phyloP scores from a whole-genome alignment of 1,139 yeast species.

The Yamadazyma diddensiae region DNA sequence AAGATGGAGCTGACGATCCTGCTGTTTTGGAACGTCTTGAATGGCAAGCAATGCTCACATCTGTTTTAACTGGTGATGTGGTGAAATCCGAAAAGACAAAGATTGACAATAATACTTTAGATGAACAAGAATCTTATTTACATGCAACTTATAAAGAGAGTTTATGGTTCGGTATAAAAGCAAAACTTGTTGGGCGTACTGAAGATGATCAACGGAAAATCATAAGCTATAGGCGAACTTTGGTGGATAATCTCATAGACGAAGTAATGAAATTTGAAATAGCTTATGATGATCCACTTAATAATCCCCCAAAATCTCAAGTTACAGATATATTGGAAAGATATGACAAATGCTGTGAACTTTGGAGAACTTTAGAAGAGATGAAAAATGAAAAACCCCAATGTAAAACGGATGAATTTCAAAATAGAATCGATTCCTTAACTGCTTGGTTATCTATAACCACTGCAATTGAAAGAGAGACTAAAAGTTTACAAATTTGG shows the following conservation, averaged over 20 bases:
- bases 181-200: conserved; percentile 78
- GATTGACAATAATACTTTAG: conserved; percentile 43
- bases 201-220: conserved; percentile 76
- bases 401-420: conserved; percentile 64
- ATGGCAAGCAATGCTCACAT: conserved; percentile 93
- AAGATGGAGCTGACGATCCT: conserved; percentile 54
- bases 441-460: conserved; percentile 83
- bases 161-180: conserved; percentile 76
- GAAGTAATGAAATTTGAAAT: conserved; percentile 65
- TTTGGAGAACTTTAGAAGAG: conserved; percentile 79
- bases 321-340: conserved; percentile 57
- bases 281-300: conserved; percentile 31
- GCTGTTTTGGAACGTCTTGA: conserved; percentile 78
- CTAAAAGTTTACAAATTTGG: conserved; percentile 58
- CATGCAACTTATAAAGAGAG: conserved; percentile 68
- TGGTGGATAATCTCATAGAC: conserved; percentile 73
- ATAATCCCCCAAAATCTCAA: conserved; percentile 40
- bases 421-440: conserved; percentile 67
- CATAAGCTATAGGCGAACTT: conserved; percentile 67
- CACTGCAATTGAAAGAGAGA: conserved; percentile 61
- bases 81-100: conserved; percentile 88
- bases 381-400: conserved; percentile 78
- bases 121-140: conserved; percentile 47
- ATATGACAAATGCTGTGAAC: conserved; percentile 66
- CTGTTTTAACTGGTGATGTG: conserved; percentile 93